Percentiles rank a stretch among this genome's conserved stretches.
Evolutionary conservation across 495 filamentous ascomycete genomes (phyloP).

Genomic region (Platismatia glauca): DNA sequence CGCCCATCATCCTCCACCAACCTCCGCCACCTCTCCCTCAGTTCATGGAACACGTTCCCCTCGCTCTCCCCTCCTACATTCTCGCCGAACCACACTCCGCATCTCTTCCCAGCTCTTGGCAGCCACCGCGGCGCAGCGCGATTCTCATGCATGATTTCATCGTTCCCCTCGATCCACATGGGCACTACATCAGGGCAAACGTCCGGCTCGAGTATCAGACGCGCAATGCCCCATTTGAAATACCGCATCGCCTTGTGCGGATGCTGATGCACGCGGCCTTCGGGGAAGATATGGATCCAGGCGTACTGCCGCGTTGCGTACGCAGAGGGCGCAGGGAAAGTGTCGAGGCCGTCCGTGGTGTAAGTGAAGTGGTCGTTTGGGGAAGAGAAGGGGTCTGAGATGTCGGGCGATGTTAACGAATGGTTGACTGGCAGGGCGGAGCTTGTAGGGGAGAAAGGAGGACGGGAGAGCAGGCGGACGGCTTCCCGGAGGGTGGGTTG

Average conservation of each 20-base stretch:
- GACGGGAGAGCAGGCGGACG: slow-evolving; percentile 69
- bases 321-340: slow-evolving; percentile 47
- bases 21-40: slow-evolving; percentile 58
- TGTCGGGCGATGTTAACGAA: slow-evolving; percentile 42
- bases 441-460: slow-evolving; percentile 41
- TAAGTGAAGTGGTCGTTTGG: slow-evolving; percentile 52
- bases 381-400: slow-evolving; percentile 51
- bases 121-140: slow-evolving; percentile 71
- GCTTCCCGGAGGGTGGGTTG: slow-evolving; percentile 83
- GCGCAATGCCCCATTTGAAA: slow-evolving; percentile 92
- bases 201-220: slow-evolving; percentile 79
- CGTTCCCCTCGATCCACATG: slow-evolving; percentile 84
- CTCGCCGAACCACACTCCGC: slow-evolving; percentile 62
- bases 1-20: slow-evolving; percentile 38
- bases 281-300: slow-evolving; percentile 95
- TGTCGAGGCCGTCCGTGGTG: slow-evolving; percentile 51
- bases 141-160: slow-evolving; percentile 75
- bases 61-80: slow-evolving; percentile 40
- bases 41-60: slow-evolving; percentile 47
- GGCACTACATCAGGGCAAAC: slow-evolving; percentile 80
- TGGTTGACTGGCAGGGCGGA: slow-evolving; percentile 25
- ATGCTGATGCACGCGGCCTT: slow-evolving; percentile 87
- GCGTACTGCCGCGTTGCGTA: slow-evolving; percentile 47
- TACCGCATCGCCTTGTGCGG: slow-evolving; percentile 74
- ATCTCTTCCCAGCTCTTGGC: slow-evolving; percentile 60